Base-by-base conservation (phyloP, 768 basidiomycete species). In the Lactarius quietus region DNA sequence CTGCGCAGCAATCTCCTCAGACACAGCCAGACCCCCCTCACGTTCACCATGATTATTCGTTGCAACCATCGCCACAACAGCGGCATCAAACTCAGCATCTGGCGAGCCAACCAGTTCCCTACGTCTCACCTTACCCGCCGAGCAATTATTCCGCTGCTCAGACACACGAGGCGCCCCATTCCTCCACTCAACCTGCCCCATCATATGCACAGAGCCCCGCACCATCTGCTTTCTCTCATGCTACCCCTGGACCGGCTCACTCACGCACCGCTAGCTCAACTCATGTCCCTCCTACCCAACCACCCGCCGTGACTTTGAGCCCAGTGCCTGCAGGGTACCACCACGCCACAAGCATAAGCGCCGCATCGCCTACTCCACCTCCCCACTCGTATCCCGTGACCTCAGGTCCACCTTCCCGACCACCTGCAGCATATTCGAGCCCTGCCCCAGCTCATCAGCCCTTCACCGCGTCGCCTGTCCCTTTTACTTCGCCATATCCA, bases 1-100 rank as follows among this genome's bases (percentile, higher is more conserved):
- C 23, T 36, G 28, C 61, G 14, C 65, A 57, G 61, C 65, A 61
- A 45, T 43, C 26, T 35, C 55, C 63, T 55, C 63, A 65, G 35
- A 17, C 36, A 65, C 66, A 64, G 45, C 53, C 52, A 17, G 57
- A 64, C 20, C 33, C 31, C 28, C 6, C 63, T n/a, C 53, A 56
- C 28, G 36, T 35, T 48, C 63, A 29, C 38, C 38, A 59, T 29
- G 28, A 41, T 60, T 26, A 53, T 28, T 31, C 58, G 10, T 2
- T 39, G n/a, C 43, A 41, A 48, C 14, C 35, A 51, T 53, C 51
- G 20, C n/a, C 45, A 33, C 64, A 57, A 5, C 55, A 36, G 6
- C 36, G 7, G 14, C 59, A 56, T 23, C 55, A 61, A 31, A 8
- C 64, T 12, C 64, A 57, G 31, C 35, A 54, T n/a, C 36, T 18